Conservation (phyloP, 225 moss, liverwort and hornwort genomes). For the Lunularia cruciata region DNA sequence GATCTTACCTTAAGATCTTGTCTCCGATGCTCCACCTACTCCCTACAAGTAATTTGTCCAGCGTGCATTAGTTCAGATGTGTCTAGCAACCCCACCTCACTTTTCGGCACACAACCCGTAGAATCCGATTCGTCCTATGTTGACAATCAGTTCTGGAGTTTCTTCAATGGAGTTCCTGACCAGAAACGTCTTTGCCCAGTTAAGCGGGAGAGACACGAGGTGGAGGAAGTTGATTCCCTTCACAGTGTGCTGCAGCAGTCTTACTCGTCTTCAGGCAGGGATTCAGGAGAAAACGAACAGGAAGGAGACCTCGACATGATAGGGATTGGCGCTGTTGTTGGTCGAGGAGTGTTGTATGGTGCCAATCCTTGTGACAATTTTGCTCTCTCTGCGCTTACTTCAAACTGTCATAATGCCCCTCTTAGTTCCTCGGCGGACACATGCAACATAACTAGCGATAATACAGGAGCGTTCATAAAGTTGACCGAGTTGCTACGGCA, state of each 20-base stretch:
- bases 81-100: slow-evolving; percentile 1
- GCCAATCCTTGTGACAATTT: slow-evolving; percentile 22
- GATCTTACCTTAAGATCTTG: slow-evolving; percentile 26
- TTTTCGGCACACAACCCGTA: neutral
- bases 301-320: slow-evolving; percentile 43
- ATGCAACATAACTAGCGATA: neutral
- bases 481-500: slow-evolving; percentile 21
- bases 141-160: slow-evolving; percentile 24
- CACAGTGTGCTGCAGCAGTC: neutral
- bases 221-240: neutral
- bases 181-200: slow-evolving; percentile 10
- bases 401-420: neutral
- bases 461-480: slow-evolving; percentile 6
- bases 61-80: slow-evolving; percentile 12
- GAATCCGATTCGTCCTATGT: neutral
- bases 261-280: slow-evolving; percentile 9
- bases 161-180: slow-evolving; percentile 5
- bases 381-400: neutral
- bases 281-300: slow-evolving; percentile 15
- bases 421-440: neutral
- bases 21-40: slow-evolving; percentile 23
- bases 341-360: slow-evolving; percentile 39
- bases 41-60: slow-evolving; percentile 20
- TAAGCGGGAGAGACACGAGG: slow-evolving; percentile 21
- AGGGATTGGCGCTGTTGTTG: slow-evolving; percentile 53